Evolutionary conservation across 768 basidiomycete species (phyloP).

Genomic region (Hysterangium stoloniferum): DNA sequence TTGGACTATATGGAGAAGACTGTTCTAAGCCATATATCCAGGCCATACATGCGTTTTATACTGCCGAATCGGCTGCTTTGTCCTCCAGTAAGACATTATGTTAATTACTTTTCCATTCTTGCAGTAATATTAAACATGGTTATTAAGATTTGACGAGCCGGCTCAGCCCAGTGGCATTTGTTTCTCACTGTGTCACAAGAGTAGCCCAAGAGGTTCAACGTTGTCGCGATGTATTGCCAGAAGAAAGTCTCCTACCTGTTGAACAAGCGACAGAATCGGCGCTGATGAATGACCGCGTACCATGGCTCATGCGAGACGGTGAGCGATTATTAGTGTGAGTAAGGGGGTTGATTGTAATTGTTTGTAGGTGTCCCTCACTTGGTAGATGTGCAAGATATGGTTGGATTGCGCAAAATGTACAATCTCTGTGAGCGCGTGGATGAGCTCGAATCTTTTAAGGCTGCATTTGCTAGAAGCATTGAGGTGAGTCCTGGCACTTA

Average conservation of each 20-base stretch:
- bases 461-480: conserved; percentile 47
- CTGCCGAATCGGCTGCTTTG: conserved; percentile 34
- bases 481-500: conserved; percentile 40
- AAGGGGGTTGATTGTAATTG: conserved; percentile 19
- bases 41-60: conserved; percentile 46
- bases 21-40: conserved; percentile 53
- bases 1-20: conserved; percentile 44
- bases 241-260: conserved; percentile 41
- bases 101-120: background rate
- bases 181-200: conserved; percentile 38
- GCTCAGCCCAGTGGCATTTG: conserved; percentile 40
- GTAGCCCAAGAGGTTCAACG: conserved; percentile 53
- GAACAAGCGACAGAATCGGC: conserved; percentile 47
- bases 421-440: conserved; percentile 51
- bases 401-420: conserved; percentile 47
- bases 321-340: background rate
- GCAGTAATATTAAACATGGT: conserved; percentile 12
- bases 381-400: conserved; percentile 39
- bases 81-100: conserved; percentile 3
- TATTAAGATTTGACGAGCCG: conserved; percentile 26
- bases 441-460: conserved; percentile 43
- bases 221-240: conserved; percentile 40
- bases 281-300: conserved; percentile 35
- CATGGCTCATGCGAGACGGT: conserved; percentile 39
- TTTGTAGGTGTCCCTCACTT: conserved; percentile 44